Evolutionary conservation across 78 protist species (phyloP).

Genomic region (Dictyostelium citrinum): DNA sequence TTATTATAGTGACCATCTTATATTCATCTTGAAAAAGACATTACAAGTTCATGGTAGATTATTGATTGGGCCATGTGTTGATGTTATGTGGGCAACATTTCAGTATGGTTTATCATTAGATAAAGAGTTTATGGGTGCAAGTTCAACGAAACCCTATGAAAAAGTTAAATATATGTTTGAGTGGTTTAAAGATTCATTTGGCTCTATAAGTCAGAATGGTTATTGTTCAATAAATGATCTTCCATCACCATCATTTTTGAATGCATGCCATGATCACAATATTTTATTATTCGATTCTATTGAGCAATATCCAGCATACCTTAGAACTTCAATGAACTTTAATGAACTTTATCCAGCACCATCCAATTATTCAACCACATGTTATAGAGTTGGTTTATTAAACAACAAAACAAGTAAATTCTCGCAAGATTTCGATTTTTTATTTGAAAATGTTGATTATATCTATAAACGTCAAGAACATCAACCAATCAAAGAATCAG

Average conservation of each 20-base stretch:
- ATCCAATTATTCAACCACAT: not conserved
- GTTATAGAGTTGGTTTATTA: not conserved
- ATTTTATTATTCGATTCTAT: not conserved
- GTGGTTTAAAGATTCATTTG: conserved; percentile 10
- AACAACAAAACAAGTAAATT: not conserved
- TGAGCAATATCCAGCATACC: conserved; percentile 7
- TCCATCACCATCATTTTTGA: not conserved
- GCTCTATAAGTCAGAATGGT: not conserved
- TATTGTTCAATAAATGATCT: not conserved
- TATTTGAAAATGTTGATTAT: not conserved
- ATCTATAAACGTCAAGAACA: not conserved
- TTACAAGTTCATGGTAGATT: not conserved
- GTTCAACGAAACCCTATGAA: not conserved
- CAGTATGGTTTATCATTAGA: not conserved
- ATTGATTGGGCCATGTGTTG: not conserved
- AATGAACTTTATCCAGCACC: not conserved
- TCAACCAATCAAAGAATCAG: not conserved
- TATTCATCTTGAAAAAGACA: not conserved
- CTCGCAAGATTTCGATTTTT: not conserved
- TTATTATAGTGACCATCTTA: conserved; percentile 36
- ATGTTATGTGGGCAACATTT: conserved; percentile 34
- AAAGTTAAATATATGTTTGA: conserved; percentile 2
- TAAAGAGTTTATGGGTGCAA: not conserved
- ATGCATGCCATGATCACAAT: not conserved
- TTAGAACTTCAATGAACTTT: not conserved